Conservation (phyloP, 2,329 filamentous ascomycete species). For the Albifimbria verrucaria region DNA sequence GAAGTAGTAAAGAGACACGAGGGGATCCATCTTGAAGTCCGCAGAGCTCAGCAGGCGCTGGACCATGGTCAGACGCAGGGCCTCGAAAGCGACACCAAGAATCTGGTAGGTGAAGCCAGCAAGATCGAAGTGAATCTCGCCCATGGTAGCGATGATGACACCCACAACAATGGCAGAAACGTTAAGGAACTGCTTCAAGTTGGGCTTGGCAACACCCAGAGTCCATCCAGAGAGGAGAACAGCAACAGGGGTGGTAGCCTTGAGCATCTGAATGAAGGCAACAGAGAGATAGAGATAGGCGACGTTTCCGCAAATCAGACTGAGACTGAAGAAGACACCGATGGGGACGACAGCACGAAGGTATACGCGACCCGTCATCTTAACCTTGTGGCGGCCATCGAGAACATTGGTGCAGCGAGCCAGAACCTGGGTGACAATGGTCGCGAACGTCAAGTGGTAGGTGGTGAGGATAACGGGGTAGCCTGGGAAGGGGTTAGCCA, state of each 20-base stretch:
- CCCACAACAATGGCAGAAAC: constrained; percentile 93
- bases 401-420: constrained; percentile 86
- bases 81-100: constrained; percentile 76
- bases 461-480: constrained; percentile 84
- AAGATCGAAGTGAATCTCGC: constrained; percentile 90
- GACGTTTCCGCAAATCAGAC: constrained; percentile 93
- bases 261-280: constrained; percentile 98
- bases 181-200: constrained; percentile 84
- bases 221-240: constrained; percentile 88
- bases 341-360: constrained; percentile 92
- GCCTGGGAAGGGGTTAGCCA: constrained; percentile 36
- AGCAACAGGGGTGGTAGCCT: constrained; percentile 94
- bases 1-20: constrained; percentile 88
- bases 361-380: constrained; percentile 95
- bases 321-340: constrained; percentile 92
- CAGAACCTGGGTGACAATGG: constrained; percentile 89
- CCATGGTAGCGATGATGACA: constrained; percentile 90
- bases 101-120: constrained; percentile 77
- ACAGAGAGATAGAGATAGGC: constrained; percentile 95
- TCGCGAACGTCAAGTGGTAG: constrained; percentile 93
- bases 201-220: constrained; percentile 79
- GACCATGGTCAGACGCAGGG: constrained; percentile 79
- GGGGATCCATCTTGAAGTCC: constrained; percentile 89
- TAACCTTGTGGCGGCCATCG: constrained; percentile 91
- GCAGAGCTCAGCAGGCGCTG: constrained; percentile 76